Base-by-base conservation (phyloP, 2,329 filamentous ascomycete species). In the Xylariaceae sp. region DNA sequence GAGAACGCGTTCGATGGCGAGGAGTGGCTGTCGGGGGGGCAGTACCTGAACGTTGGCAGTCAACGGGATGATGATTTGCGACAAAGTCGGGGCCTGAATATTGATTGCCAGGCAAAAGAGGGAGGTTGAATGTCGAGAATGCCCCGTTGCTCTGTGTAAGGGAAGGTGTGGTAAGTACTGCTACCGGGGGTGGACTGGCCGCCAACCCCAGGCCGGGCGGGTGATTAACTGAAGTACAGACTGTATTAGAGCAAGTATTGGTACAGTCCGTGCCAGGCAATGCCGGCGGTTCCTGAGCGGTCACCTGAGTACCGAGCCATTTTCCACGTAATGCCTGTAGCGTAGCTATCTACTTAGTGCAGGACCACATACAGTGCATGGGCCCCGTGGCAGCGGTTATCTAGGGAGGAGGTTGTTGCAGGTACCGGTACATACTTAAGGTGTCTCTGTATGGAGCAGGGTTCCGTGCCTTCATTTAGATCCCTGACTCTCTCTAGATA, bases 131-230 rank as follows among this genome's bases (percentile, higher is more conserved):
- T 41, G 51, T 59, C 26, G 44, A 37, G 19, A 43, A 51, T 46
- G 51, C 37, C 44, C 42, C 48, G 54, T 53, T 47, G 47, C 56
- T 52, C 54, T 52, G 56, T 59, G 47, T 44, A 50, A 46, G 54
- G 49, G 34, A 19, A 19, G 19, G 19, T 19, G 19, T 19, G 19
- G 19, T 19, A 19, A 19, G 19, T 19, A 19, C 19, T 19, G 19
- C 19, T 19, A 19, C 19, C 19, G 19, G 19, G 19, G 19, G 1
- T 19, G 19, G 19, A 19, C 19, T 19, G 19, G 19, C 19, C 19
- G 19, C 19, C 19, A 19, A 19, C 19, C 19, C 19, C 19, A 19
- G 19, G 19, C 19, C 19, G 19, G 19, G 19, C 19, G 19, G 19
- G 19, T 19, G 19, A 19, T 19, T 19, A 19, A 19, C 19, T 19